Percentiles rank a stretch among this genome's conserved stretches.
Evolutionary conservation across 2,329 filamentous ascomycete species (phyloP).

Genomic region (Paecilomyces dactylethromorphus): DNA sequence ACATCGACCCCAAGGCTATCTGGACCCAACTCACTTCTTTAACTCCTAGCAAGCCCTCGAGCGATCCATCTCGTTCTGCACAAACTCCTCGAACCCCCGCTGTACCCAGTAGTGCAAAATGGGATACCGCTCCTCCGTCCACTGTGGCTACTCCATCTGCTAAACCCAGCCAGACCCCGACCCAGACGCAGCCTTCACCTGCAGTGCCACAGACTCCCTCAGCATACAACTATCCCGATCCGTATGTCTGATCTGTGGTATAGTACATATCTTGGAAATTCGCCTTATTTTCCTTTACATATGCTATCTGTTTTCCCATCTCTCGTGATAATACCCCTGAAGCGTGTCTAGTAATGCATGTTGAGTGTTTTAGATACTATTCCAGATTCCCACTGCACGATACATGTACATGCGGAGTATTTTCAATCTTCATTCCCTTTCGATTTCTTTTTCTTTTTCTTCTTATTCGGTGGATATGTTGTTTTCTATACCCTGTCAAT

Average conservation of each 20-base stretch:
- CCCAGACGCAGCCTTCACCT: background rate
- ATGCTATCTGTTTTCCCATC: no score
- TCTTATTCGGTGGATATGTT: no score
- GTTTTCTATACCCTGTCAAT: no score
- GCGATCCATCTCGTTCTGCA: background rate
- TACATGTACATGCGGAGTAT: no score
- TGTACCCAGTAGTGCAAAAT: background rate
- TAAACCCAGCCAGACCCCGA: background rate
- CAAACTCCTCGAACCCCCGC: background rate
- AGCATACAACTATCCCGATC: background rate
- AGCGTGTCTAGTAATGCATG: no score
- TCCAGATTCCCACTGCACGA: no score
- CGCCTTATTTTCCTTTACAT: no score
- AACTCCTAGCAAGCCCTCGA: background rate
- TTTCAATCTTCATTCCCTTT: no score
- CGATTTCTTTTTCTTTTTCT: no score
- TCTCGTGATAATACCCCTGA: no score
- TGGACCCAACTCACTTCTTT: slow-evolving; percentile 8
- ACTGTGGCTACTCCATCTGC: background rate
- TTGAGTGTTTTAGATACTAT: no score
- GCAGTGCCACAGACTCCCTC: background rate
- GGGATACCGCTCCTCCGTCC: background rate
- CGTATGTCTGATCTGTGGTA: background rate
- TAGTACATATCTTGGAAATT: no score
- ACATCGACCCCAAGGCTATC: slow-evolving; percentile 7